Base-by-base conservation (phyloP, 2,329 filamentous ascomycete genomes). In the Mariannaea sp. region DNA sequence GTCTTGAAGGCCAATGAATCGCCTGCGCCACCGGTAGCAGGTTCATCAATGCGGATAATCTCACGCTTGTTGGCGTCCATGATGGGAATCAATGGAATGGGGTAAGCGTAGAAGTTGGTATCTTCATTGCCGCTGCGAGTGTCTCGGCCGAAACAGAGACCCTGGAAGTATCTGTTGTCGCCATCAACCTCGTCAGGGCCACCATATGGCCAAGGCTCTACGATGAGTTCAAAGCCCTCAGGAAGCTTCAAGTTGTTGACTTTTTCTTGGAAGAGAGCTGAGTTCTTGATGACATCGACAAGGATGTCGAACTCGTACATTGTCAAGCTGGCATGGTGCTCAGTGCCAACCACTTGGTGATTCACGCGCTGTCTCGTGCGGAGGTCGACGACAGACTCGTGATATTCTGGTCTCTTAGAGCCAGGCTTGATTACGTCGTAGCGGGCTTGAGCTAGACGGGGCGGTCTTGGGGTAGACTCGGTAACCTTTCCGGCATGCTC, bases 101-200 rank as follows among this genome's bases (percentile, higher is more conserved):
- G 81, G 42, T 80, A 83, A 1, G 80, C 78, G 57, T 83, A 83
- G 49, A 78, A 78, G 57, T 84, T 84, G 9, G 80, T 74, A 53
- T 83, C 80, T 0, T 68, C 66, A 26, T 82, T 72, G 20, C 68
- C 66, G 24, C 55, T 68, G 13, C 62, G 52, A 1, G 62, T 62
- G 42, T 73, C 66, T 3, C 62, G 61, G 0, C 65, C 71, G 27
- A 73, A 73, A 36, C 70, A 61, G 0, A 73, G 60, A 7, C 61
- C 70, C 40, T 73, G 71, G 56, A 73, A 72, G 14, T 62, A 63
- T 3, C 70, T 68, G 0, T 38, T 60, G 16, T 65, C 53, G n/a
- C 65, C 71, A 36, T 71, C 71, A 8, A 43, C 51, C 0, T 61
- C 30, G 14, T 73, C 67, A 7, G 65, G 61, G 1, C 66, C 65